phyloP scores from a whole-genome alignment of 768 basidiomycete genomes.

The Russula brevipes region DNA sequence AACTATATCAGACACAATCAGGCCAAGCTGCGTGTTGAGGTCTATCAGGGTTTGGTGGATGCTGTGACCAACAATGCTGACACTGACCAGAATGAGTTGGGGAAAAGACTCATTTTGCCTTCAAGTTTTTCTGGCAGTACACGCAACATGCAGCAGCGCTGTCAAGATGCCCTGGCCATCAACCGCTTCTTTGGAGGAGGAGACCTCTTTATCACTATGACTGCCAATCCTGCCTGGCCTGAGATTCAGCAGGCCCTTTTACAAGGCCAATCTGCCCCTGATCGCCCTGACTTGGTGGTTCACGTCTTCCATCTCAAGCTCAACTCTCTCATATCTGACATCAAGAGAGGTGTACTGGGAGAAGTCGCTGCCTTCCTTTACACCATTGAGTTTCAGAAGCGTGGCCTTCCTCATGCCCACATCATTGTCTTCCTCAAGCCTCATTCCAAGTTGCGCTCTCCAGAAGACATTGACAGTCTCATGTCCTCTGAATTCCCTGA shows the following conservation, averaged over 20 bases:
- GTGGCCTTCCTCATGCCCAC: background rate
- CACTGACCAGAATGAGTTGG: background rate
- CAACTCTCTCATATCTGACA: background rate
- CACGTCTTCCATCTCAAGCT: background rate
- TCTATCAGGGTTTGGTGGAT: background rate
- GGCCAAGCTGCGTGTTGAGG: no score
- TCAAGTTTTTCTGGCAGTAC: background rate
- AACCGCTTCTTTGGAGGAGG: background rate
- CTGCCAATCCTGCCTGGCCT: background rate
- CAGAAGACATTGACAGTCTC: background rate
- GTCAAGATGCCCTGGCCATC: background rate
- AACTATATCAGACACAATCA: no score
- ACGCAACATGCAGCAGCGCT: background rate
- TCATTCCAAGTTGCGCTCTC: background rate
- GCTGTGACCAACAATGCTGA: background rate
- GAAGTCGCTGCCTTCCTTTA: background rate
- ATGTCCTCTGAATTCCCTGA: conserved; percentile 35
- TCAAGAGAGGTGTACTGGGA: background rate
- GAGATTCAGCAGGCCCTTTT: background rate
- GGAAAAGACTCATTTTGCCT: background rate
- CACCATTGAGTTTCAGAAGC: conserved; percentile 2
- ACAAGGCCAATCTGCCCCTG: background rate
- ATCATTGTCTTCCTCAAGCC: background rate
- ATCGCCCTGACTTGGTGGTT: background rate
- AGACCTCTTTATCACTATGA: background rate